Base-by-base conservation (phyloP, 805 yeast genomes). In the Starmerella tilneyi region DNA sequence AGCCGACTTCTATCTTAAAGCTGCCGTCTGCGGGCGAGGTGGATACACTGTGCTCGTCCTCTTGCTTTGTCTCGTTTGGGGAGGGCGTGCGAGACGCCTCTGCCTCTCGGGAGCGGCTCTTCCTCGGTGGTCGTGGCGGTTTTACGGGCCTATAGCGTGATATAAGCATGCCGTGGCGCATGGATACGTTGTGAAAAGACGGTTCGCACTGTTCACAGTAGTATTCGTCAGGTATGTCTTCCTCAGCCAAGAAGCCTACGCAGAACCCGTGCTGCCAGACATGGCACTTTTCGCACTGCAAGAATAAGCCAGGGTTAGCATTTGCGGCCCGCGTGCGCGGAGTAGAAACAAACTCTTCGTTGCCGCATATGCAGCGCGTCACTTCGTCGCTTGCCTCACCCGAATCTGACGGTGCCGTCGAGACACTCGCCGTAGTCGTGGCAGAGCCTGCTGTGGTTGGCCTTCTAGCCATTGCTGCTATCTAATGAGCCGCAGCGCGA, bases 201-300 rank as follows among this genome's bases (percentile, higher is more conserved):
- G 96, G 96, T 51, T 79, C 76, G 66, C 98, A 89, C 53, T 66
- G 64, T 61, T 89, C 98, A 69, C 98, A 89, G 84, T 88, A 85
- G 63, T 92, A 89, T 62, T 84, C 84, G 46, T 89, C 96, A 3
- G 96, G 96, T 2, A 85, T 84, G 41, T 75, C 79, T 12, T 74
- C 76, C 50, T 79, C 84, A 41, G 75, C 77, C 44, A 70, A 70
- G 47, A 89, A 76, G 1, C 96, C 94, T 29, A 89, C 96, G 68
- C 98, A 89, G 64, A 71, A 84, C 2, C 96, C 97, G 62, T 89
- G 98, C 63, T 89, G 98, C 98, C 98, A 89, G 7, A 81, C 95
- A 16, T 84, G 78, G 66, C 98, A 89, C 51, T 74, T 72, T 58
- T 92, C 98, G 70, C 98, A 92, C 64, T 92, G 97, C 50, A 92